Base-by-base conservation (phyloP, 2,329 filamentous ascomycete genomes). In the Gnomoniopsis sp. region DNA sequence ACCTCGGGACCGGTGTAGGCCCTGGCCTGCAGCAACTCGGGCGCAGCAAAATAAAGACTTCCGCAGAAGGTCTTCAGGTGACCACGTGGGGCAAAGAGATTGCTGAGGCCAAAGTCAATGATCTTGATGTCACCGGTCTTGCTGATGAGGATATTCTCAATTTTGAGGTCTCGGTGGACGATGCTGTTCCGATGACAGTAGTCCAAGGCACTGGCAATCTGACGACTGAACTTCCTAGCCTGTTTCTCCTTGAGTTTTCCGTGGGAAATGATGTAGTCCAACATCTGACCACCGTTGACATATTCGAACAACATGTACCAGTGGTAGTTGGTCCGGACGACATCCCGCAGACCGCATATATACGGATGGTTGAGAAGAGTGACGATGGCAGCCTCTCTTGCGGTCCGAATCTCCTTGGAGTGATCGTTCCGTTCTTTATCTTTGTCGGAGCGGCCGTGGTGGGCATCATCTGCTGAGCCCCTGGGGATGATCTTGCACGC, bases 231-330 rank as follows among this genome's bases (percentile, higher is more conserved):
- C 73, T 98, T 98, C 68, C 95, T 88, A 10, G 95, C 95, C 75
- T 96, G 93, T 75, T 98, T 98, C 77, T 99, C 95, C 80, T 98
- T 98, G 63, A 99, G 80, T 69, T 96, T 90, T 59, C 93, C 95
- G 70, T 99, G 95, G 3, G 93, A 97, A 71, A 99, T 99, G 73
- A 99, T 99, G 75, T 98, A 99, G 77, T 99, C 95, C 62, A 99
- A 86, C 95, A 99, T 98, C 76, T 99, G 95, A 19, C 95, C 95
- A 50, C 95, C 95, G 70, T 99, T 97, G 74, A 99, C 95, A 73
- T 95, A 97, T 77, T 99, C 95, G 70, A 96, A 99, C 53, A 99
- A 86, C 95, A 99, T 99, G 75, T 99, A 99, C 95, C 95, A 99
- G 75, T 99, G 95, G 72, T 97, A 95, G 69, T 95, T 93, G 53